Conservation (phyloP, 176 grass and related monocot genomes). For the Avena insularis region DNA sequence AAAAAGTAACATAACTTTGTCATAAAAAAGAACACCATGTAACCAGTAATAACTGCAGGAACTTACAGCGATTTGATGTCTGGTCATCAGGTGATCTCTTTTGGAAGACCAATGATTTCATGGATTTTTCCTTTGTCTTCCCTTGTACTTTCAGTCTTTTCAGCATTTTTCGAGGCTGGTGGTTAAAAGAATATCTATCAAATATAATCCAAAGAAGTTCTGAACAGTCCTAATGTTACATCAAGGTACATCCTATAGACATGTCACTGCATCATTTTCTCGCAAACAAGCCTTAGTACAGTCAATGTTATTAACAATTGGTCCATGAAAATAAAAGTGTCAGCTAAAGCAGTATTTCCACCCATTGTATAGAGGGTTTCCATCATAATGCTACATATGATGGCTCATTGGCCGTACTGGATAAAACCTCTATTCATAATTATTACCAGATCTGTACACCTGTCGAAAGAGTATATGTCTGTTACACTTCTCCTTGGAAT, state of each 20-base stretch:
- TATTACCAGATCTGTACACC: constrained; percentile 57
- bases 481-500: constrained; percentile 52
- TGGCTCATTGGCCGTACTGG: background rate
- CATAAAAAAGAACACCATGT: constrained; percentile 5
- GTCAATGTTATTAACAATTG: background rate
- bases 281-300: background rate
- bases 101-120: background rate
- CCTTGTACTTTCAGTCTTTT: constrained; percentile 46
- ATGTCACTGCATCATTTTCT: constrained; percentile 16
- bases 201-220: constrained; percentile 20
- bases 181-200: constrained; percentile 40
- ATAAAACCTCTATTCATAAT: background rate
- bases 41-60: constrained; percentile 14
- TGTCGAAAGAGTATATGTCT: constrained; percentile 57
- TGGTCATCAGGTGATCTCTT: constrained; percentile 39
- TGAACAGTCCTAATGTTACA: constrained; percentile 22
- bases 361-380: background rate
- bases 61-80: constrained; percentile 46
- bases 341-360: background rate
- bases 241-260: constrained; percentile 25
- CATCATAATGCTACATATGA: background rate
- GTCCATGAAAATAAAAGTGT: background rate
- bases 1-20: background rate
- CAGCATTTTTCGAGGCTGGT: constrained; percentile 44
- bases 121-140: constrained; percentile 20